phyloP scores from a whole-genome alignment of 2,329 filamentous ascomycete genomes.

The Penicillium aurantiogriseum region DNA sequence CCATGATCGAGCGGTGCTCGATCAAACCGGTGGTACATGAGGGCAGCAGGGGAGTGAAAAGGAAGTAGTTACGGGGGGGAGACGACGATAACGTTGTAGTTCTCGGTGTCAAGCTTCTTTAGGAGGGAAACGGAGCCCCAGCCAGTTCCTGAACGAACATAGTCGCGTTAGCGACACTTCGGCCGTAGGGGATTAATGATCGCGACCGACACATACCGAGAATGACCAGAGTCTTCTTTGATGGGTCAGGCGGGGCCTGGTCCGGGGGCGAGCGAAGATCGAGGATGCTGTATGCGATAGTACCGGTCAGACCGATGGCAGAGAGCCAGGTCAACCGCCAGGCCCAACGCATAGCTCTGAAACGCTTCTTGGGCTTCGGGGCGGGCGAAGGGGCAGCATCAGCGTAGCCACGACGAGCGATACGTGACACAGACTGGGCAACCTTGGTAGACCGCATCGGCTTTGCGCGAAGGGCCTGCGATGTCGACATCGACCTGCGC shows the following conservation, averaged over 20 bases:
- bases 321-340: slow-evolving; percentile 83
- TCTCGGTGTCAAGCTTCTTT: slow-evolving; percentile 97
- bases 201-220: slow-evolving; percentile 62
- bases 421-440: slow-evolving; percentile 32
- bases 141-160: slow-evolving; percentile 68
- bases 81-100: slow-evolving; percentile 98
- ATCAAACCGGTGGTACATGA: slow-evolving; percentile 97
- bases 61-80: slow-evolving; percentile 99
- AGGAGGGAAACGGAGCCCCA: slow-evolving; percentile 95
- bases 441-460: slow-evolving; percentile 25
- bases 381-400: slow-evolving; percentile 45
- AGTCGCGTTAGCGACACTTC: slow-evolving; percentile 23
- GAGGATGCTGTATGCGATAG: slow-evolving; percentile 78
- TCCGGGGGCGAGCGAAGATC: slow-evolving; percentile 75
- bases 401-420: slow-evolving; percentile 51
- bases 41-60: slow-evolving; percentile 95
- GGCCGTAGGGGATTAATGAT: not conserved
- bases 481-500: slow-evolving; percentile 37
- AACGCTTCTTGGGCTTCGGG: slow-evolving; percentile 55
- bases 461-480: slow-evolving; percentile 26
- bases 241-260: slow-evolving; percentile 75
- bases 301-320: slow-evolving; percentile 65
- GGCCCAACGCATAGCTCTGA: slow-evolving; percentile 71
- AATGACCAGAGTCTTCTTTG: slow-evolving; percentile 95
- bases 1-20: slow-evolving; percentile 99